Evolutionary conservation across 305 asterid genomes (phyloP), one percentile per base, ranked within the genome.

Genomic region (Fraxinus greggii): DNA sequence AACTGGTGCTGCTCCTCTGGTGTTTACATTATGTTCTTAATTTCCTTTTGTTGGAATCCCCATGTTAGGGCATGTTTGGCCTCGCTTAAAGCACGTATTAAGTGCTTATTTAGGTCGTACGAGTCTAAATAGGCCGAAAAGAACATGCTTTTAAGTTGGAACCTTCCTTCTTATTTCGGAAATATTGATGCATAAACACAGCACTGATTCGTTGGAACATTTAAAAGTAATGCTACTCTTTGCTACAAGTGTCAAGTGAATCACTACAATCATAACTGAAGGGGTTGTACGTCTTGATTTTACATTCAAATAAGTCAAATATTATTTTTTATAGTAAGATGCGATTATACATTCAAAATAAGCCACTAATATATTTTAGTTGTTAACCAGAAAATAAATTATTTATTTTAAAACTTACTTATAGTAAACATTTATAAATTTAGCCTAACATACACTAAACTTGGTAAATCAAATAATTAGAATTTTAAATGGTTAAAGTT

Each of bases 1-100:
- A 31, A 31, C 75, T 70, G 23, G 75, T 17, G 75, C 42, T 70
- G 75, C 23, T 70, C 19, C 75, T 70, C 12, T 70, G 75, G 75
- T 29, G 24, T 70, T 32, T 70, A 32, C 31, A 70, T 31, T 13
- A 13, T 70, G 42, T 17, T 70, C 26, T 70, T 13, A 17, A 32
- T 70, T n/a, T 15, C 5, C 40, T 70, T 31, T n/a, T 70, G 42
- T 17, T 70, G 38, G 42, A 70, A 26, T 5, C 26, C 19, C 65
- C 65, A 54, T 54, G 0, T n/a, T 54, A 54, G 26, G 23, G 26
- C 65, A n/a, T 19, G 65, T 54, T 54, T 54, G 65, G 65, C 65
- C 24, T n/a, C 10, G 24, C 65, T 54, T 54, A n/a, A 54, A 54
- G 9, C 9, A 54, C 3, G 9, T 38, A 54, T n/a, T 54, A n/a